Evolutionary conservation across 2,329 filamentous ascomycete genomes (phyloP), one percentile per base, ranked within the genome.

Genomic region (Exserohilum turcica): DNA sequence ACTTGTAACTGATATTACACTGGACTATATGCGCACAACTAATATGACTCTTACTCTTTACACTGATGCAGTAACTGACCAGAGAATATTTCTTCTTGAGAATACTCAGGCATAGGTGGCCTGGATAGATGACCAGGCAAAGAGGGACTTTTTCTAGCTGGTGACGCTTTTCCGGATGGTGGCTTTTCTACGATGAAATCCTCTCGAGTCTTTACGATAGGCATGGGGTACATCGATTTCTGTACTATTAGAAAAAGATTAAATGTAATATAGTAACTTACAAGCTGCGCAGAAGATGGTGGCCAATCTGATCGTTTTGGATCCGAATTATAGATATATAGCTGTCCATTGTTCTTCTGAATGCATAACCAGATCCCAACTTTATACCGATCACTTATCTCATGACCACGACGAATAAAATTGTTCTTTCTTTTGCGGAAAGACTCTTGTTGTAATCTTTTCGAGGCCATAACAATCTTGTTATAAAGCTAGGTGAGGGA

Each of bases 351-450:
- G 13, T 54, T 27, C n/a, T 56, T 63, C n/a, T 37, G 15, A 42
- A 63, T 63, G 32, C 29, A 63, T 40, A 63, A 37, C 32, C 13
- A 63, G 5, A 63, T 46, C 24, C 19, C 19, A 31, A 58, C 56
- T 33, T 60, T 55, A 13, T 63, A 63, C 5, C 21, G 27, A 13
- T 31, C 8, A 37, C 56, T 61, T 24, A 63, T 56, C 35, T 63
- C 28, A 49, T 63, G 12, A 21, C 56, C 35, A 16, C 42, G 40
- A 18, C 48, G 33, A 16, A 63, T 50, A 16, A 52, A 63, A 21
- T 63, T 63, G 24, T 57, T 55, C 10, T 43, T 59, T 16, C 47
- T 21, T 46, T 63, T 63, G 3, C 37, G 13, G 40, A 63, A 61
- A 6, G 48, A 59, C 33, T 63, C 52, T 27, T 59, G 47, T 33